Evolutionary conservation across 352 stramenopile species (phyloP).

Genomic region (Saprolegnia parasitica): DNA sequence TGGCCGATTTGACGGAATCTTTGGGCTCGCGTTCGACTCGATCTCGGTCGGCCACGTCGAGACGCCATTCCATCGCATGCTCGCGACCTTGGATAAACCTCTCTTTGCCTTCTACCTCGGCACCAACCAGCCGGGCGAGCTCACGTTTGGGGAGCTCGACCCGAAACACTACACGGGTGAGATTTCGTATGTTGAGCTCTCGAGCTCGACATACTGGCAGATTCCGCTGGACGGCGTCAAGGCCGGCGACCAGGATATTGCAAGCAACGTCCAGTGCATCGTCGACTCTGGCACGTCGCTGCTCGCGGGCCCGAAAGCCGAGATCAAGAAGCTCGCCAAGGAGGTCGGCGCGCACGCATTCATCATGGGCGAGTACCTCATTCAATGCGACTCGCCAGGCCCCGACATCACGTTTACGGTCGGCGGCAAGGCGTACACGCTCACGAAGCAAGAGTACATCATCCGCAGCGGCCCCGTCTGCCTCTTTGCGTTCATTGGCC

Average conservation of each 20-base stretch:
- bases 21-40: constrained; percentile 93
- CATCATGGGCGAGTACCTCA: constrained; percentile 92
- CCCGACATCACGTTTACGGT: constrained; percentile 93
- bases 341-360: constrained; percentile 87
- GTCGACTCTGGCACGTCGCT: constrained; percentile 95
- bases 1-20: constrained; percentile 97
- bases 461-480: constrained; percentile 89
- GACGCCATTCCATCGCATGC: constrained; percentile 93
- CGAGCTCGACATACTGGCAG: constrained; percentile 63
- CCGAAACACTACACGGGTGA: constrained; percentile 92
- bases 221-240: constrained; percentile 67
- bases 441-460: constrained; percentile 91
- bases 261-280: constrained; percentile 78
- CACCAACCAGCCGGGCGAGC: constrained; percentile 71
- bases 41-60: constrained; percentile 90
- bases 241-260: constrained; percentile 53
- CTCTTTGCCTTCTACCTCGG: constrained; percentile 97
- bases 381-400: constrained; percentile 87
- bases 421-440: constrained; percentile 86
- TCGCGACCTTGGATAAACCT: constrained; percentile 85
- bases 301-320: constrained; percentile 88
- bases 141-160: constrained; percentile 80
- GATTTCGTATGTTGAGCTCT: constrained; percentile 86
- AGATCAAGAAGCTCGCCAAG: constrained; percentile 83
- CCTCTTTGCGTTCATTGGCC: constrained; percentile 94